Percentiles rank a stretch among this genome's conserved stretches.
Evolutionary conservation across 2,329 filamentous ascomycete species (phyloP).

Genomic region (Pseudomassariella vexata): DNA sequence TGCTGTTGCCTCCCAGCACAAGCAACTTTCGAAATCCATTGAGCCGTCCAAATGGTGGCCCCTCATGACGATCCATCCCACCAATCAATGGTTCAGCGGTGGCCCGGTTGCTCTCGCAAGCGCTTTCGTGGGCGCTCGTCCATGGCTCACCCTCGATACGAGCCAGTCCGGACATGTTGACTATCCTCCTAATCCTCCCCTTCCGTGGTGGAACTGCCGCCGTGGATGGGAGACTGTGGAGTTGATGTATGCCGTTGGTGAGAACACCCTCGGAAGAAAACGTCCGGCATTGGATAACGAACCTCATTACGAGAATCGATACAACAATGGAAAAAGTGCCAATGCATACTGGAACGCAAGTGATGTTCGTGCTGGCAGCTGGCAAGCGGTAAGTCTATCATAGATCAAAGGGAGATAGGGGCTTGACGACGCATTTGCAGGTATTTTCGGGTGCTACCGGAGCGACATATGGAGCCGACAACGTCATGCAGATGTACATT

Average conservation of each 20-base stretch:
- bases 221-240: conserved; percentile 13
- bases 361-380: conserved; percentile 12
- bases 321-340: conserved; percentile 10
- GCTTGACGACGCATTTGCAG: conserved; percentile 5
- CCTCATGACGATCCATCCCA: conserved; percentile 14
- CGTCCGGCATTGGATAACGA: conserved; percentile 15
- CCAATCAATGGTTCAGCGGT: conserved; percentile 15
- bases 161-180: conserved; percentile 15
- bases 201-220: conserved; percentile 11
- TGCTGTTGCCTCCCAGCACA: background rate
- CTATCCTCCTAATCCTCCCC: conserved; percentile 14
- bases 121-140: conserved; percentile 9
- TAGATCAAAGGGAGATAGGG: too few relatives aligned
- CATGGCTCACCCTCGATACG: conserved; percentile 14
- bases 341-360: conserved; percentile 13
- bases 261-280: conserved; percentile 6
- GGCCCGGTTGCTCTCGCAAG: conserved; percentile 13
- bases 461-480: conserved; percentile 13
- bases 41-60: conserved; percentile 7
- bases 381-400: conserved; percentile 11
- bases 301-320: conserved; percentile 14
- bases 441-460: conserved; percentile 13
- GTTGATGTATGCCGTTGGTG: conserved; percentile 12
- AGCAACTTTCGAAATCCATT: background rate
- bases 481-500: conserved; percentile 13